A percentile compares a stretch with the other conserved stretches of the same genome.
Conservation (phyloP, 2,329 filamentous ascomycete genomes). For the Alternaria gaisen region DNA sequence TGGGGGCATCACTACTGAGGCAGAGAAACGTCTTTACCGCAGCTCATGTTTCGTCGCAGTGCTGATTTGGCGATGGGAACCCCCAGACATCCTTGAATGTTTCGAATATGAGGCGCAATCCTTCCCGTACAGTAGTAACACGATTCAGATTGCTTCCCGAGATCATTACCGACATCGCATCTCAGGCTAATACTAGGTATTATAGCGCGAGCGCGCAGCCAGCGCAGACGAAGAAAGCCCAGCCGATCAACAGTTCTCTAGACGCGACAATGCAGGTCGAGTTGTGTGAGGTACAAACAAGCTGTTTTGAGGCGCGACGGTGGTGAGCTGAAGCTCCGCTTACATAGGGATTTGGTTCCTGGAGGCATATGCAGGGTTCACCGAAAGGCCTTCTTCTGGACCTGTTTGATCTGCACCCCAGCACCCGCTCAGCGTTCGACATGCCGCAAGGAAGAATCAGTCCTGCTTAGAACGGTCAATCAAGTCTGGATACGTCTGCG, state of each 20-base stretch:
- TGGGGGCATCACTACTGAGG: not conserved
- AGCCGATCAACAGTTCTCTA: constrained; percentile 14
- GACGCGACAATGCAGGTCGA: constrained; percentile 24
- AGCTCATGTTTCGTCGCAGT: not conserved
- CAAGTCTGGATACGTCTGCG: constrained; percentile 8
- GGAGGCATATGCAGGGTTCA: constrained; percentile 5
- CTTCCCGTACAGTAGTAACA: not conserved
- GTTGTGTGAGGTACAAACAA: constrained; percentile 22
- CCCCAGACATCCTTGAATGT: not conserved
- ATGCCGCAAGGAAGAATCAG: constrained; percentile 1
- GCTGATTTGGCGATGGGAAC: not conserved
- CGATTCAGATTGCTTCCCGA: not conserved
- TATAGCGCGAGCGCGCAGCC: constrained; percentile 1
- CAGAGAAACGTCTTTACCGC: constrained; percentile 2
- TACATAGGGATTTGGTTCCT: too few species aligned
- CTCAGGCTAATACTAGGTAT: not conserved
- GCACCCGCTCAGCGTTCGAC: constrained; percentile 4
- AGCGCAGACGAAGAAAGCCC: constrained; percentile 10
- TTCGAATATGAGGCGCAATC: not conserved
- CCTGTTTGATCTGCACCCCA: constrained; percentile 23
- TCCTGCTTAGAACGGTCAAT: not conserved
- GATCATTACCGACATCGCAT: not conserved
- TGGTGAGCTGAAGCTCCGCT: constrained; percentile 19
- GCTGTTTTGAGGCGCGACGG: constrained; percentile 26
- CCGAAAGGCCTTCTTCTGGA: constrained; percentile 9